Base-by-base conservation (phyloP, 306 rosid genomes). In the Myrica gale region DNA sequence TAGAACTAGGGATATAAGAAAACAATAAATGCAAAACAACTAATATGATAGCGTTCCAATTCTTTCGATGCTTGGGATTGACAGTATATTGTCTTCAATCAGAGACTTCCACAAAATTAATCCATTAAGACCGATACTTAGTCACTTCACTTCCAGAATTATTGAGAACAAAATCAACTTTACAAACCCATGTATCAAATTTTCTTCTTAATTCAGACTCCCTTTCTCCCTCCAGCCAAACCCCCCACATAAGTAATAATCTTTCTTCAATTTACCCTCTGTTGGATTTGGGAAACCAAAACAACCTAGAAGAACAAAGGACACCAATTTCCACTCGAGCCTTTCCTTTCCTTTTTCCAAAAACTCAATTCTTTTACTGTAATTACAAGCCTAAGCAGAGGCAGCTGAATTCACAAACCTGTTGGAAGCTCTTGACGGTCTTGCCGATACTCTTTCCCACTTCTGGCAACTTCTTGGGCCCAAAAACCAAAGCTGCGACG, bases 341-440 rank as follows among this genome's bases (percentile, higher is more conserved):
- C 9, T 16, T 65, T 42, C 23, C 70, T 39, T 9, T 37, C 3
- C 23, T 16, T 56, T 19, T 44, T 15, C 32, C 76, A 7, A 37
- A 23, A 45, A 57, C 15, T 7, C 45, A 19, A 73, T 61, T 45
- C 23, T 73, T 53, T 4, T 57, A 21, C 4, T 17, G 54, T 46
- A 70, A 41, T 62, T 62, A 11, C 9, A 39, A 32, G 20, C 82
- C 62, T 32, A 17, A 76, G 43, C 52, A 60, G 69, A 20, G n/a
- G 21, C 20, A 46, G 39, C 17, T 32, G n/a, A 56, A 61, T 37
- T 32, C 7, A 68, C 68, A 62, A 62, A 92, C 99, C 97, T 92
- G 97, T 74, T 95, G 99, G 84, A 95, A 95, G 93, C 97, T 92
- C 85, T 92, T 95, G 50, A 95, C 87, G 23, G 97, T 95, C 86